Evolutionary conservation across 805 yeast species (phyloP).

Genomic region (Geotrichum ghanense): DNA sequence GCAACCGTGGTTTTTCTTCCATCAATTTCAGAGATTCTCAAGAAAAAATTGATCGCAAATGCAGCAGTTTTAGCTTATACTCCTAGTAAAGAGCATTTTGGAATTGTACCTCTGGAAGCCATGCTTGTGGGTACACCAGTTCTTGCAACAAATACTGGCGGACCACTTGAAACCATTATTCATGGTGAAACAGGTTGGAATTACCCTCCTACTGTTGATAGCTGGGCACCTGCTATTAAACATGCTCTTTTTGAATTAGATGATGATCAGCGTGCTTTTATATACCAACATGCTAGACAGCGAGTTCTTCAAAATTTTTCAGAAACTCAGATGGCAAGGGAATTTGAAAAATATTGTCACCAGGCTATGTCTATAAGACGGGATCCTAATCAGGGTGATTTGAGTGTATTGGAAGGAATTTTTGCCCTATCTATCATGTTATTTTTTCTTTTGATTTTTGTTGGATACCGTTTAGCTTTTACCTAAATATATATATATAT

Average conservation of each 20-base stretch:
- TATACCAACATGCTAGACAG: conserved; percentile 24
- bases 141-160: conserved; percentile 79
- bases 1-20: conserved; percentile 64
- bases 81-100: conserved; percentile 89
- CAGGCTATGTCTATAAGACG: conserved; percentile 9
- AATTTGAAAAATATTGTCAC: conserved; percentile 15
- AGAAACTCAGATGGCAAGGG: conserved; percentile 19
- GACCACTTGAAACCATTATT: conserved; percentile 74
- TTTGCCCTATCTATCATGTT: neutral
- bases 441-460: neutral
- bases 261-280: conserved; percentile 13
- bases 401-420: neutral
- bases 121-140: conserved; percentile 80
- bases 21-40: conserved; percentile 56
- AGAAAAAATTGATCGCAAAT: conserved; percentile 46
- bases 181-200: conserved; percentile 31
- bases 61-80: conserved; percentile 68
- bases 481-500: too few species aligned
- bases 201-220: conserved; percentile 21
- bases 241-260: conserved; percentile 16
- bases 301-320: conserved; percentile 25
- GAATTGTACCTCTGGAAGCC: conserved; percentile 94
- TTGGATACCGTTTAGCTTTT: neutral
- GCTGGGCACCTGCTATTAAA: conserved; percentile 27
- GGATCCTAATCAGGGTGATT: neutral